phyloP scores from a whole-genome alignment of 1,284 basidiomycete genomes.

The Cryptococcus maquisensis region DNA sequence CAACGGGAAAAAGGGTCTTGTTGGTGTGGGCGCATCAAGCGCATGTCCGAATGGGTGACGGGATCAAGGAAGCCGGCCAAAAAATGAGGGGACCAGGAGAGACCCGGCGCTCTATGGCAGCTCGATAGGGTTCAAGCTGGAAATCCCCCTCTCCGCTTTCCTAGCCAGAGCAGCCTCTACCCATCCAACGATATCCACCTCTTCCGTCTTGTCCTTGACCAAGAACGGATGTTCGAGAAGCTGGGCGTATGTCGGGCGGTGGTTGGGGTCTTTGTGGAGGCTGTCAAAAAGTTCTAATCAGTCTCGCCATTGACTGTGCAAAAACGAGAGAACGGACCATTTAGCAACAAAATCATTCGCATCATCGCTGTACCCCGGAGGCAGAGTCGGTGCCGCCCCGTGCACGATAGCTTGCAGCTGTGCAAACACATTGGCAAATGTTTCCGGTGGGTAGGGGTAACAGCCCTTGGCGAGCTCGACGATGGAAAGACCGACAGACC shows the following conservation, averaged over 20 bases:
- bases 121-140: slow-evolving; percentile 29
- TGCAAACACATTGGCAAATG: slow-evolving; percentile 93
- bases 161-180: slow-evolving; percentile 61
- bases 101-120: neutral
- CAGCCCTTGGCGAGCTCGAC: slow-evolving; percentile 88
- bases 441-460: slow-evolving; percentile 98
- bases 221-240: slow-evolving; percentile 76
- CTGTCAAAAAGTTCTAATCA: slow-evolving; percentile 51
- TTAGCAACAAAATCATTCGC: slow-evolving; percentile 53
- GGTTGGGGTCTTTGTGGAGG: slow-evolving; percentile 70
- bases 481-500: slow-evolving; percentile 94
- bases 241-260: slow-evolving; percentile 77
- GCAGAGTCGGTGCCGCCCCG: slow-evolving; percentile 83
- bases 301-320: neutral
- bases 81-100: too few relatives aligned
- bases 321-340: slow-evolving; percentile 44
- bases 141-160: slow-evolving; percentile 41
- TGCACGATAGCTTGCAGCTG: slow-evolving; percentile 95
- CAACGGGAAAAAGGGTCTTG: too few relatives aligned
- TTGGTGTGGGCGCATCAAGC: too few relatives aligned
- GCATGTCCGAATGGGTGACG: neutral
- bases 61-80: too few relatives aligned
- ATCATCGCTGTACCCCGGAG: slow-evolving; percentile 52
- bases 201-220: slow-evolving; percentile 54
- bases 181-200: slow-evolving; percentile 81